Conservation (phyloP, 257 asterid genomes). For the Sherardia arvensis region DNA sequence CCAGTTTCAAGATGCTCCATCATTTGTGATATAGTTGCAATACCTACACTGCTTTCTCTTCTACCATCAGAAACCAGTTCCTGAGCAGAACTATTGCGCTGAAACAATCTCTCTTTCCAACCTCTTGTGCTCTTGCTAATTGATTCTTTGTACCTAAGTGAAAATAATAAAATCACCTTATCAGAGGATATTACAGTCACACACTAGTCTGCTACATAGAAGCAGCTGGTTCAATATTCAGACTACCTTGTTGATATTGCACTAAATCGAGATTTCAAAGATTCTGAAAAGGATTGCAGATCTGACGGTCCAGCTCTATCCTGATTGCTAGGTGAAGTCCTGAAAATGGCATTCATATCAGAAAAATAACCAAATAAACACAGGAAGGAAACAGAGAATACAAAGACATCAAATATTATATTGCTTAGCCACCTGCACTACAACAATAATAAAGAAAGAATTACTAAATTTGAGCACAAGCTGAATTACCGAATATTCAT, state of each 20-base stretch:
- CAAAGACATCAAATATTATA: not conserved
- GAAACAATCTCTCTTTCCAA: slow-evolving; percentile 88
- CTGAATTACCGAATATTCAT: slow-evolving; percentile 40
- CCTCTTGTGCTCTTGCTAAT: slow-evolving; percentile 86
- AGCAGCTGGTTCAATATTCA: not conserved
- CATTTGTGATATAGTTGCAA: slow-evolving; percentile 39
- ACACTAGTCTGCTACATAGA: not conserved
- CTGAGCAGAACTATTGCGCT: slow-evolving; percentile 44
- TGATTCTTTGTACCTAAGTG: slow-evolving; percentile 65
- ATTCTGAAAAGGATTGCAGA: slow-evolving; percentile 64
- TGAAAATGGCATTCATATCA: slow-evolving; percentile 11
- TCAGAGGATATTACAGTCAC: not conserved
- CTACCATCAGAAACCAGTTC: slow-evolving; percentile 38
- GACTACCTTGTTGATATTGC: slow-evolving; percentile 67
- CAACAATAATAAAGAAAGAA: not conserved
- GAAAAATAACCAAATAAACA: not conserved
- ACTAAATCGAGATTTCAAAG: slow-evolving; percentile 63
- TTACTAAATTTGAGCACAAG: slow-evolving; percentile 8
- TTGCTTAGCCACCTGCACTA: not conserved
- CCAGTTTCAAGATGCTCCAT: slow-evolving; percentile 58
- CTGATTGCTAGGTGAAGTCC: slow-evolving; percentile 54
- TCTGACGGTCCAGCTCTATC: slow-evolving; percentile 86
- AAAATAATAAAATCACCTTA: not conserved
- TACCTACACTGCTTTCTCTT: slow-evolving; percentile 32
- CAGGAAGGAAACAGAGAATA: not conserved